Conservation (phyloP, 1,284 basidiomycete genomes). For the Cryptococcus sp. region DNA sequence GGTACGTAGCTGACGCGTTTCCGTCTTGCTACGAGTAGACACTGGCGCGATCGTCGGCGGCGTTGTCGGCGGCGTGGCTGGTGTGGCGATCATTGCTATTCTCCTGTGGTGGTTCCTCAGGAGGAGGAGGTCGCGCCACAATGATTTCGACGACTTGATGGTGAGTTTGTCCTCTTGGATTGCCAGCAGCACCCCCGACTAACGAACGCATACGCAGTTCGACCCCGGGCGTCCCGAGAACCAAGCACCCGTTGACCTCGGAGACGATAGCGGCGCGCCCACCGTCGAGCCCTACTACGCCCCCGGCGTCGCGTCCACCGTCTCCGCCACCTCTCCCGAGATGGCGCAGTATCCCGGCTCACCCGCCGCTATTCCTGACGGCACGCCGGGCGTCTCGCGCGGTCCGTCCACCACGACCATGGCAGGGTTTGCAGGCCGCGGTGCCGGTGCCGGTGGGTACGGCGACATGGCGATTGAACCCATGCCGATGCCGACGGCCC, state of each 20-base stretch:
- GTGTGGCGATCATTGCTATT: slow-evolving; percentile 34
- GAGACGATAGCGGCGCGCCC: slow-evolving; percentile 30
- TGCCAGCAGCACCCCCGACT: background rate
- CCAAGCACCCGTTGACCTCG: slow-evolving; percentile 36
- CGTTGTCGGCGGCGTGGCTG: slow-evolving; percentile 48
- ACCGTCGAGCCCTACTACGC: slow-evolving; percentile 45
- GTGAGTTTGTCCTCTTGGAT: slow-evolving; percentile 22
- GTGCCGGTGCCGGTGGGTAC: slow-evolving; percentile 26
- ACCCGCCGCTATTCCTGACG: slow-evolving; percentile 32
- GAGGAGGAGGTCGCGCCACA: slow-evolving; percentile 37
- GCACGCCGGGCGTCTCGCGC: slow-evolving; percentile 29
- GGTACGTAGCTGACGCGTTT: background rate
- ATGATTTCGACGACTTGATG: slow-evolving; percentile 51
- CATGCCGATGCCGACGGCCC: slow-evolving; percentile 28
- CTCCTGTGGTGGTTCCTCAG: slow-evolving; percentile 42
- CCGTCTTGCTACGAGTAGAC: slow-evolving; percentile 16
- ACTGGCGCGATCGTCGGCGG: slow-evolving; percentile 48
- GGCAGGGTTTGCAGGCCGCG: slow-evolving; percentile 43
- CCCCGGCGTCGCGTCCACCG: slow-evolving; percentile 37
- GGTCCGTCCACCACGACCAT: slow-evolving; percentile 39
- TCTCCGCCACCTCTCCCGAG: slow-evolving; percentile 29
- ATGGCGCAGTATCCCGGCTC: slow-evolving; percentile 43
- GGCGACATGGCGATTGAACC: slow-evolving; percentile 19
- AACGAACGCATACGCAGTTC: slow-evolving; percentile 28
- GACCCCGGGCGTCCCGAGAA: slow-evolving; percentile 33